Conservation (phyloP, 768 basidiomycete species). For the Xerocomellus chrysenteron region DNA sequence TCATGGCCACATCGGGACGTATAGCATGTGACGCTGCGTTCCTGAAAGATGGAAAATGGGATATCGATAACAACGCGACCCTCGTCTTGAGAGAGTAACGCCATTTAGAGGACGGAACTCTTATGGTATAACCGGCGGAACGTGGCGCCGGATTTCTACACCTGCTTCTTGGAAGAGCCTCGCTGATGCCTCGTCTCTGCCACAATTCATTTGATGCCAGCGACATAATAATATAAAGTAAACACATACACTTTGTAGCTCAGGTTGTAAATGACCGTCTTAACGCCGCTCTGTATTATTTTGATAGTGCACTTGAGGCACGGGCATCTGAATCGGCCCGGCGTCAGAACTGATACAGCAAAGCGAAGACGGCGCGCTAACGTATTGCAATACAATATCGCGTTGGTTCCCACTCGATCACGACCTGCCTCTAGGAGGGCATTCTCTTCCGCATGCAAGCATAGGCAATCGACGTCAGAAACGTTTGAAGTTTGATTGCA, state of each 20-base stretch:
- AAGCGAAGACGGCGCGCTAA: conserved; percentile 39
- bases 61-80: conserved; percentile 46
- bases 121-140: conserved; percentile 40
- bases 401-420: conserved; percentile 78
- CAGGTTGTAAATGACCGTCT: conserved; percentile 90
- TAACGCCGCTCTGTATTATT: conserved; percentile 93
- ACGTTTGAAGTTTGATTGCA: conserved; percentile 62
- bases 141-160: conserved; percentile 73
- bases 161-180: conserved; percentile 76
- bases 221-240: background rate
- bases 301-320: conserved; percentile 97
- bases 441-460: conserved; percentile 97
- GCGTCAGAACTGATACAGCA: background rate
- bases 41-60: conserved; percentile 59
- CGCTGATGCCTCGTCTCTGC: conserved; percentile 83
- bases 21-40: conserved; percentile 46
- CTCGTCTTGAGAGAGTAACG: conserved; percentile 32
- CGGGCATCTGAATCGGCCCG: conserved; percentile 67
- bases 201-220: background rate
- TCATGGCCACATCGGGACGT: conserved; percentile 53
- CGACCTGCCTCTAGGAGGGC: conserved; percentile 91
- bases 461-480: conserved; percentile 76
- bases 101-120: conserved; percentile 3
- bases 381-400: conserved; percentile 99
- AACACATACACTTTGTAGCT: conserved; percentile 87